phyloP scores from a whole-genome alignment of 805 yeast species.

The Saccharomycopsis sp. region DNA sequence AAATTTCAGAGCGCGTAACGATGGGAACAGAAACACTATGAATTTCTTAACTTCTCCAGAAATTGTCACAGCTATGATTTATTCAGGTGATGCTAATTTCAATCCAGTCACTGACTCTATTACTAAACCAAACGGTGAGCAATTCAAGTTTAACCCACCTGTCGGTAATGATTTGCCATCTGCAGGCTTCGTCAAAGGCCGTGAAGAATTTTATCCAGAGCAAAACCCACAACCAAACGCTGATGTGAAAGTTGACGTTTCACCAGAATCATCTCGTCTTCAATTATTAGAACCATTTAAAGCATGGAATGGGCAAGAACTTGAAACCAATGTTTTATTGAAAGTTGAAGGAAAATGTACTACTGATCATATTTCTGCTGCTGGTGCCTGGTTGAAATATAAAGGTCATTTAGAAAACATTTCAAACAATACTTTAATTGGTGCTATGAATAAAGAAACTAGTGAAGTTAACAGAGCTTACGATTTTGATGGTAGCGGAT shows the following conservation, averaged over 20 bases:
- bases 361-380: slow-evolving; percentile 97
- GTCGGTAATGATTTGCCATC: slow-evolving; percentile 79
- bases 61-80: slow-evolving; percentile 93
- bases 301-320: slow-evolving; percentile 82
- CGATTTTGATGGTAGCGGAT: slow-evolving; percentile 72
- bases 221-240: slow-evolving; percentile 59
- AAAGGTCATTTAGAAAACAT: slow-evolving; percentile 97
- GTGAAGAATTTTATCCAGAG: slow-evolving; percentile 69
- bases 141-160: slow-evolving; percentile 70
- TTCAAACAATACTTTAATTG: slow-evolving; percentile 89
- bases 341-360: slow-evolving; percentile 98
- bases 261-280: slow-evolving; percentile 85
- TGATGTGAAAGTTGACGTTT: slow-evolving; percentile 56
- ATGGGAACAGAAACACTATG: slow-evolving; percentile 96
- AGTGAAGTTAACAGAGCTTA: slow-evolving; percentile 90
- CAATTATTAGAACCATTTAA: slow-evolving; percentile 85
- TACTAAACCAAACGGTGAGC: slow-evolving; percentile 58
- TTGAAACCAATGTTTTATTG: slow-evolving; percentile 65
- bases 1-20: slow-evolving; percentile 96
- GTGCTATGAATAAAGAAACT: slow-evolving; percentile 95
- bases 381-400: slow-evolving; percentile 97
- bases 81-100: slow-evolving; percentile 87
- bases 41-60: slow-evolving; percentile 99
- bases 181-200: slow-evolving; percentile 69
- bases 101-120: slow-evolving; percentile 89